Evolutionary conservation across 768 basidiomycete genomes (phyloP).

Genomic region (Mycena rebaudengoi): DNA sequence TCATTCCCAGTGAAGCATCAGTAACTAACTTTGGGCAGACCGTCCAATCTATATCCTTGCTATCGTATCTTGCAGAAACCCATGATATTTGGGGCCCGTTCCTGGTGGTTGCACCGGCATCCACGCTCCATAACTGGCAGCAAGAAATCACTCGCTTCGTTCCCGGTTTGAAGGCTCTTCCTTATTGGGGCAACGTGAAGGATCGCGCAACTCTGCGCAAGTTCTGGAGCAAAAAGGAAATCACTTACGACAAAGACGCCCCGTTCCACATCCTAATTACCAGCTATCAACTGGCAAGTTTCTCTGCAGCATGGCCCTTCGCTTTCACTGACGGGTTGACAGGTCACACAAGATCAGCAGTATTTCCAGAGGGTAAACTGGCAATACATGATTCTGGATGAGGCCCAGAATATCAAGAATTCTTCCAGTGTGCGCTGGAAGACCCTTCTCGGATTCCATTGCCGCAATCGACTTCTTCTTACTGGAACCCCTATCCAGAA

Average conservation of each 20-base stretch:
- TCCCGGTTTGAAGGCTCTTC: conserved; percentile 90
- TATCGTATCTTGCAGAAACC: conserved; percentile 95
- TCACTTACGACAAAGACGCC: conserved; percentile 93
- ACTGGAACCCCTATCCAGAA: conserved; percentile 99
- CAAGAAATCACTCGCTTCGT: conserved; percentile 97
- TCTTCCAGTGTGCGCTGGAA: conserved; percentile 97
- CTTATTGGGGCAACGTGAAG: conserved; percentile 98
- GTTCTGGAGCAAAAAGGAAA: conserved; percentile 98
- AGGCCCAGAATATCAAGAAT: conserved; percentile 99
- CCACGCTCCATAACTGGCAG: conserved; percentile 99
- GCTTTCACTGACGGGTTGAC: conserved; percentile 1
- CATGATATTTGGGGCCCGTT: conserved; percentile 99
- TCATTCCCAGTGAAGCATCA: neutral
- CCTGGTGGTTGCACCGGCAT: conserved; percentile 96
- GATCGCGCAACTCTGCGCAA: conserved; percentile 94
- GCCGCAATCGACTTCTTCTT: conserved; percentile 91
- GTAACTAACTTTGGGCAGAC: conserved; percentile 60
- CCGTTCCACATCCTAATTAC: conserved; percentile 98
- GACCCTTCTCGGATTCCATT: conserved; percentile 93
- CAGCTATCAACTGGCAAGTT: conserved; percentile 89
- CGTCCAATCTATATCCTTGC: conserved; percentile 95
- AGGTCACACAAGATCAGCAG: conserved; percentile 97
- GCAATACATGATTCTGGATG: conserved; percentile 99
- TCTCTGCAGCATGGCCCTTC: neutral
- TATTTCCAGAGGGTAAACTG: conserved; percentile 98